Evolutionary conservation across 495 filamentous ascomycete genomes (phyloP), one percentile per base, ranked within the genome.

Genomic region (Aspergillus funiculosus): DNA sequence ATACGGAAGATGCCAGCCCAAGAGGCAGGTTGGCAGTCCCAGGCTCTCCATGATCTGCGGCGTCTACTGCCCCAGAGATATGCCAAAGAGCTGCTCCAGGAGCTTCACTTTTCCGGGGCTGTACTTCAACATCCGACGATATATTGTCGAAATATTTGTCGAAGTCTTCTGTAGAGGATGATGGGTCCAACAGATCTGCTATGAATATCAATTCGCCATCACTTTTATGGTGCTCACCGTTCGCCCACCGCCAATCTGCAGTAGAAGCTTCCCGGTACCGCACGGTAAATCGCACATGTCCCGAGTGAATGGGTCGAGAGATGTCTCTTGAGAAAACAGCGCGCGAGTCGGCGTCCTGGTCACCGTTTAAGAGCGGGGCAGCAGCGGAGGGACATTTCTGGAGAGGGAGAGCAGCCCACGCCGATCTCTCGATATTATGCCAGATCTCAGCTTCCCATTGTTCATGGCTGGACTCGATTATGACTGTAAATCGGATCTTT

Each of bases 391-490:
- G 25, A 5, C 48, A 51, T 44, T 59, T 55, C 30, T 57, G 48
- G 35, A 69, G 63, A 17, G 56, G 58, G 30, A 72, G 55, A n/a
- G 62, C 56, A 30, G 43, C 54, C 66, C 59, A 75, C 32, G 72
- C 59, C 18, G 34, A 52, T 51, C 36, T 54, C 32, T 56, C 56
- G 37, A 78, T 73, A 19, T 85, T 84, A 54, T 89, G 79, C 88
- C 88, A 94, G 1, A 94, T 66, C 24, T 81, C 73, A 5, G 85
- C 74, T 56, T 92, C 75, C 84, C 85, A 94, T 50, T 82, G 74
- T 5, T 76, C 56, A 1, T 70, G 69, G 24, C 75, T 79, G 17
- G 80, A 76, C 47, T 89, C 85, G 21, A 95, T 66, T n/a, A 87
- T 63, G 11, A 87, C 85, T 11, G 76, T 80, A 48, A 92, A 84